Base-by-base conservation (phyloP, 1,139 yeast genomes). In the Yamadazyma conglobata region DNA sequence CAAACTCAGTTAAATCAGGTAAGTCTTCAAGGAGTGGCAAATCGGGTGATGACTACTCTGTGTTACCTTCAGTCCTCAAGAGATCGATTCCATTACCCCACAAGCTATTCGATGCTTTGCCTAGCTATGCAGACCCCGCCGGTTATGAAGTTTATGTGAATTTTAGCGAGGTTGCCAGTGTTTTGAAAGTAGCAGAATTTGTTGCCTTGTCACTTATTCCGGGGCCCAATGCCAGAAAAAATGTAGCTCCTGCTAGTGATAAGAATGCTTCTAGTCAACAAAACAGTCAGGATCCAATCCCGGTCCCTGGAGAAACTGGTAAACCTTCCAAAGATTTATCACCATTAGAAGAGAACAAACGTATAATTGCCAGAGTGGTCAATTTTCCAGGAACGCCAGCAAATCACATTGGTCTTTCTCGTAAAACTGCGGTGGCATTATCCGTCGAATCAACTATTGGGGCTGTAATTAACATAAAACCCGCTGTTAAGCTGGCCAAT, bases 41-140 rank as follows among this genome's bases (percentile, higher is more conserved):
- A 15, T 44, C 52, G 8, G 24, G 35, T 1, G 70, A 58, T 28
- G 64, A 55, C 30, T 53, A 55, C 30, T 27, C 56, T 4, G 44
- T 34, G 4, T 43, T 51, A 10, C 72, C 76, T 0, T 54, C 68
- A 12, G 58, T 71, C 4, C 50, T 80, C 31, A 57, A 69, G 36
- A 58, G 87, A 49, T 78, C 82, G 1, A 57, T 80, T 3, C 50
- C 82, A 6, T 54, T 77, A 29, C 85, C 86, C 1, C 79, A 77
- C 46, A 33, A 46, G 2, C 35, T 61, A 10, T 65, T 58, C 38
- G 30, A 47, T 10, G 45, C 41, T 2, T 23, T 50, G n/a, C 56
- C 59, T 4, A 27, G 28, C 2, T 35, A 47, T 24, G 45, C 50
- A 6, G 43, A 48, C 17, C 21, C 43, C 4, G 38, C 43, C 4